These are phyloP conservation scores for Artomyces pyxidatus DNA, from an alignment of 768 basidiomycete species.

Conservation along the genomic window DNA sequence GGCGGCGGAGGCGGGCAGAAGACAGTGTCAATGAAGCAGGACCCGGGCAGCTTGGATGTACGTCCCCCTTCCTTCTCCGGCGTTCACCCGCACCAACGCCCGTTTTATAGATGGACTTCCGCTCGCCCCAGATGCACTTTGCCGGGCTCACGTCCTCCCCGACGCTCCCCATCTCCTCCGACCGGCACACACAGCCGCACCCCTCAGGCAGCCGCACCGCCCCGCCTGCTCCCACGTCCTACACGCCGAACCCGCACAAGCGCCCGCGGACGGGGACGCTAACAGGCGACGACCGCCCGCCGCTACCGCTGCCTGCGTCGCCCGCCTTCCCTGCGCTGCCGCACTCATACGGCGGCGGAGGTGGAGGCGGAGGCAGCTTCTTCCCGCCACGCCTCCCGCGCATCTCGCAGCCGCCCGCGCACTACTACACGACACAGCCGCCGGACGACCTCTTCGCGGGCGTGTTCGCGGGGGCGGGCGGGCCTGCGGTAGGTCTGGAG, in stretches of 20 bases:
- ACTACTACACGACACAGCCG: slow-evolving; percentile 1
- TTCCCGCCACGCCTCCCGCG: slow-evolving; percentile 3
- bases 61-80: neutral
- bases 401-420: slow-evolving; percentile 11
- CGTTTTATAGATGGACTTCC: slow-evolving; percentile 18
- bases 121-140: slow-evolving; percentile 13
- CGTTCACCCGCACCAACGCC: neutral
- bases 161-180: slow-evolving; percentile 22
- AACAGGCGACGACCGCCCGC: neutral
- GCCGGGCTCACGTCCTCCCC: slow-evolving; percentile 4
- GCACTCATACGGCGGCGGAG: neutral
- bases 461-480: slow-evolving; percentile 12
- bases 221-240: slow-evolving; percentile 5
- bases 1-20: slow-evolving; percentile 11
- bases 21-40: slow-evolving; percentile 1
- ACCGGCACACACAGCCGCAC: slow-evolving; percentile 17
- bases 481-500: slow-evolving; percentile 14
- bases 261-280: slow-evolving; percentile 5
- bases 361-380: neutral
- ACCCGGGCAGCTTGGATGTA: slow-evolving; percentile 17
- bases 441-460: slow-evolving; percentile 15
- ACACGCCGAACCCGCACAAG: slow-evolving; percentile 11
- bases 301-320: slow-evolving; percentile 1
- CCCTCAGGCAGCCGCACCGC: slow-evolving; percentile 13
- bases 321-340: neutral